phyloP scores from a whole-genome alignment of 1,284 basidiomycete species.

The Waitea zeae region DNA sequence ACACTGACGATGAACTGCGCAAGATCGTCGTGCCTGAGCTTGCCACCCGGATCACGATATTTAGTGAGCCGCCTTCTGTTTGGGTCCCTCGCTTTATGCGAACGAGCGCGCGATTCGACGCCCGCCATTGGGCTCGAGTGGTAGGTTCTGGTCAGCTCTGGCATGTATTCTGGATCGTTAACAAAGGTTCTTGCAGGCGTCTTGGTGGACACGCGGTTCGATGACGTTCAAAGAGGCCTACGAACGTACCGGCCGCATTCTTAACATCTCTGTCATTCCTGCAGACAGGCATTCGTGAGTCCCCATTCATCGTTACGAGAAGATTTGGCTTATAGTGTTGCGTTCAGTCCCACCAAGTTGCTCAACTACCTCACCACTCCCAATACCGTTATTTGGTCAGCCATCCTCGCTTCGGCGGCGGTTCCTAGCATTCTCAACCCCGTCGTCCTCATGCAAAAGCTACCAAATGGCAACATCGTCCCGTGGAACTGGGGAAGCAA shows the following conservation, averaged over 20 bases:
- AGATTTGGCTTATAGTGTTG: conserved; percentile 4
- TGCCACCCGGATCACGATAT: conserved; percentile 82
- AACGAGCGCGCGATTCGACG: conserved; percentile 91
- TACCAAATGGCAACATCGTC: conserved; percentile 62
- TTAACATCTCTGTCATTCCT: conserved; percentile 93
- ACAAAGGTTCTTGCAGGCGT: conserved; percentile 32
- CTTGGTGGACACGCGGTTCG: conserved; percentile 88
- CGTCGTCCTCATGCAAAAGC: conserved; percentile 89
- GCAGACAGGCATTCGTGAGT: conserved; percentile 83
- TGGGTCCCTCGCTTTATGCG: conserved; percentile 74
- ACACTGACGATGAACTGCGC: conserved; percentile 81
- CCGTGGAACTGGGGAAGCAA: conserved; percentile 93
- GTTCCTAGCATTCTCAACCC: conserved; percentile 78
- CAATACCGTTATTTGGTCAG: conserved; percentile 68
- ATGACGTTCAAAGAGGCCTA: conserved; percentile 96
- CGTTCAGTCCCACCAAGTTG: conserved; percentile 73
- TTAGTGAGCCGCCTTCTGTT: conserved; percentile 64
- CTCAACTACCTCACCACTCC: conserved; percentile 94
- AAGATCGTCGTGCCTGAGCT: conserved; percentile 64
- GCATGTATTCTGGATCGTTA: not conserved
- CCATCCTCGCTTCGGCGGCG: conserved; percentile 67
- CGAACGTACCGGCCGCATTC: conserved; percentile 77
- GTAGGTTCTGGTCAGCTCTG: conserved; percentile 18
- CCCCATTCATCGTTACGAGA: conserved; percentile 2
- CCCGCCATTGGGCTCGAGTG: conserved; percentile 80